These are phyloP conservation scores for Penicillium simplicissimum DNA, from an alignment of 495 filamentous ascomycete species.

Conservation along the genomic window DNA sequence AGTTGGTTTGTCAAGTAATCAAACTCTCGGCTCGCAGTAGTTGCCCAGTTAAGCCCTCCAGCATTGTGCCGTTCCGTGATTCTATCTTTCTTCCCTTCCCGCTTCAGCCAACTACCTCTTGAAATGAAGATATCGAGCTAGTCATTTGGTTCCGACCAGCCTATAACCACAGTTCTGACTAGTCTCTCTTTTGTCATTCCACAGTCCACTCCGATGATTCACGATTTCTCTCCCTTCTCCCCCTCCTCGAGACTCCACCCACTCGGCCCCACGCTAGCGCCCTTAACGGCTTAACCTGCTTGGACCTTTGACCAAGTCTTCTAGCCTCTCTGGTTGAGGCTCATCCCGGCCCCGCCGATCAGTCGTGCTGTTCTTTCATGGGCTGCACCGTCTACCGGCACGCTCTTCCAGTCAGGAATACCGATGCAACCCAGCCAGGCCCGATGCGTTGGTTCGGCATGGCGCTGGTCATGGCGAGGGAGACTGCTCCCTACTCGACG, in stretches of 20 bases:
- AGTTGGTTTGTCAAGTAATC: not conserved
- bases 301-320: not conserved
- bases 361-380: conserved; percentile 5
- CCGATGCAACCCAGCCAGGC: conserved; percentile 17
- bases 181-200: not conserved
- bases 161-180: not conserved
- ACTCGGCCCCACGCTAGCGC: conserved; percentile 2
- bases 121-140: not conserved
- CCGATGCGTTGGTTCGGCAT: conserved; percentile 9
- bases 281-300: conserved; percentile 1
- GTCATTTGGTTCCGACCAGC: not conserved
- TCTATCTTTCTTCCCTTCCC: not conserved
- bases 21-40: not conserved
- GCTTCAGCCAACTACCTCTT: not conserved
- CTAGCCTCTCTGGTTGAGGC: conserved; percentile 19
- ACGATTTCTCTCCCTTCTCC: not conserved
- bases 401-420: not conserved
- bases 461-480: too few relatives aligned
- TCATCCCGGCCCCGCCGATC: conserved; percentile 21
- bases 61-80: too few relatives aligned
- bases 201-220: not conserved
- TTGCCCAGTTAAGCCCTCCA: not conserved
- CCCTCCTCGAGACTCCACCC: not conserved
- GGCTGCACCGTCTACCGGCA: not conserved
- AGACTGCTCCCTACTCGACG: too few relatives aligned